Base-by-base conservation (phyloP, 2,329 filamentous ascomycete genomes). In the Trichoderma gracile region DNA sequence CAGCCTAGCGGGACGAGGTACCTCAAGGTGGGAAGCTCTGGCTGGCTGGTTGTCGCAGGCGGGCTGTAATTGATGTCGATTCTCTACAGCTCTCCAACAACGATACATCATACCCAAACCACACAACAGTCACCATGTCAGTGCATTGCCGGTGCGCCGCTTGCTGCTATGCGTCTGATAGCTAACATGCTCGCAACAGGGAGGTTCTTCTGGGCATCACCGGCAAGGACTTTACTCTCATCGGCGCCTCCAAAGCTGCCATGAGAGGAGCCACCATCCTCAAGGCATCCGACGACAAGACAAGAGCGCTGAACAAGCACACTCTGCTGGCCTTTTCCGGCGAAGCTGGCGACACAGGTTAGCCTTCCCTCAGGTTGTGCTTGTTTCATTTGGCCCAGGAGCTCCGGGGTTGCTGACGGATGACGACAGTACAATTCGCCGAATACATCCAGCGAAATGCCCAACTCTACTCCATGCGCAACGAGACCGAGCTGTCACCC, bases 391-490 rank as follows among this genome's bases (percentile, higher is more conserved):
- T 17, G 3, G 9, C 12, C 12, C 19, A 5, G 15, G 25, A 3
- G 63, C 45, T 27, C 62, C 59, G 57, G 55, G 64, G 45, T 64
- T 67, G 8, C 70, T 76, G 58, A 76, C 68, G 23, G 43, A 33
- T 33, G 30, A 42, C 14, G n/a, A 42, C 76, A 97, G 93, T 98
- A 68, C 94, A 99, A 89, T 99, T 99, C 78, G 92, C 96, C 77
- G 95, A 99, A 82, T 99, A 94, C 82, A 96, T 99, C 78, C 93
- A 98, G 86, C 93, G 94, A 77, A 99, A 99, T 79, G 89, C 95
- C 68, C 92, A 97, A 80, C 90, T 99, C 75, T 99, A 99, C 82
- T 93, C 91, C 71, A 99, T 98, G 93, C 92, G 96, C 75, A 98
- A 98, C 78, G 91, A 93, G 79, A 90, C 90, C 75, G 92, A 97